Evolutionary conservation across 352 stramenopile genomes (phyloP), one percentile per base, ranked within the genome.

Genomic region (Phytopythium kandeliae): DNA sequence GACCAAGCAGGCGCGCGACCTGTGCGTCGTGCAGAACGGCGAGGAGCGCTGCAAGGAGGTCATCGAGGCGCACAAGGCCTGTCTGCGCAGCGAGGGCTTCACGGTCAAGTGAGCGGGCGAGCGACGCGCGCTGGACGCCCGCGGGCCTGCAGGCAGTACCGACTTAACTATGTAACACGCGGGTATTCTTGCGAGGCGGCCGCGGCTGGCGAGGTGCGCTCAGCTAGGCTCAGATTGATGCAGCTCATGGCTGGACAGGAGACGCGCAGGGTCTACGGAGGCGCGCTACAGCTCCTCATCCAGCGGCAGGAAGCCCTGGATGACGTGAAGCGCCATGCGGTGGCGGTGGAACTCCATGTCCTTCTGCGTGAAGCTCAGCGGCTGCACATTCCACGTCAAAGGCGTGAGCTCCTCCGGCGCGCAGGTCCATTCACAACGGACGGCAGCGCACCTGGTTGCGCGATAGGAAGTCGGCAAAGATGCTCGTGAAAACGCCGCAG

Each of bases 31-130:
- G 47, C 86, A 60, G 54, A 96, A 97, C 65, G 92, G 92, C 55
- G 73, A 97, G 57, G 88, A 97, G 1, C 48, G 78, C 57, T 99
- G 96, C 74, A 85, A 92, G 54, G 92, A 97, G 36, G 67, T 98
- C 37, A 99, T 99, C 58, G 96, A 99, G 69, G 85, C 86, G 31
- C 96, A 99, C 83, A 99, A 99, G 77, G 85, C 74, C 40, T 99
- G 96, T 62, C 69, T 99, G 58, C 83, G 96, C 51, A 85, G 74
- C 37, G 96, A 99, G 63, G 96, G 96, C 53, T 99, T 99, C 68
- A 90, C 88, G 58, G 72, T 99, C 65, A 92, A 94, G 60, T 94
- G n/a, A 48, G 4, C 22, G 4, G 16, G 12, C 3, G 10, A 46
- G 21, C n/a, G 5, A 25, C 7, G 40, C 40, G 40, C 40, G 21